These are phyloP conservation scores for Aspergillus piperis DNA, from an alignment of 2,329 filamentous ascomycete genomes.

Conservation along the genomic window DNA sequence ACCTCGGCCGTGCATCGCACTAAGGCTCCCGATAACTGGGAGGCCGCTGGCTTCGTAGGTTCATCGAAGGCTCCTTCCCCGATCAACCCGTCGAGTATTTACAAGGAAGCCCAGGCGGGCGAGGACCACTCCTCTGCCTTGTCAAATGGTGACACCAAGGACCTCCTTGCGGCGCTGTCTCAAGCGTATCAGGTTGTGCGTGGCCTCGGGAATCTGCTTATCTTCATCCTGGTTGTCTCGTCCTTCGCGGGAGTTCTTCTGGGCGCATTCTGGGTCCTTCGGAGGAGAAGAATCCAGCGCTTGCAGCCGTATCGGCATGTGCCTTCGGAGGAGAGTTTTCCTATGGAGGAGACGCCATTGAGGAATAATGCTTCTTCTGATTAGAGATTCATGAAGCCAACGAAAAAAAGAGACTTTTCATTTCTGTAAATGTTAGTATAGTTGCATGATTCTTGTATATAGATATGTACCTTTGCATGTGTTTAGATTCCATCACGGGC, in stretches of 20 bases:
- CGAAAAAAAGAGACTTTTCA: background rate
- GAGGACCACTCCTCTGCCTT: background rate
- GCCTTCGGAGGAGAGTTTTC: background rate
- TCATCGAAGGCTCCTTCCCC: background rate
- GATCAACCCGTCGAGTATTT: conserved; percentile 5
- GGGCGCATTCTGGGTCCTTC: background rate
- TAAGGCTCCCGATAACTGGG: conserved; percentile 18
- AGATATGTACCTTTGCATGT: too few species aligned
- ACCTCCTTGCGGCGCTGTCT: background rate
- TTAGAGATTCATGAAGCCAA: background rate
- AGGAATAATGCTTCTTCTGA: background rate
- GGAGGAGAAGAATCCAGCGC: background rate
- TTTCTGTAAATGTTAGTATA: background rate
- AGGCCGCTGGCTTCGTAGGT: conserved; percentile 13
- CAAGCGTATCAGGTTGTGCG: background rate
- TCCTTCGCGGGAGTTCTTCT: background rate
- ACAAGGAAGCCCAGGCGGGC: background rate
- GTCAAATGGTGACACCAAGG: background rate
- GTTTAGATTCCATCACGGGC: too few species aligned
- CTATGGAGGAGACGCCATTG: background rate
- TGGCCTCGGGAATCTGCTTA: background rate
- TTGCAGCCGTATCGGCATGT: background rate
- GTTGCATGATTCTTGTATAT: background rate
- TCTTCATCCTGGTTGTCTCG: background rate
- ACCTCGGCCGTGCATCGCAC: conserved; percentile 18